A percentile compares a stretch with the other conserved stretches of the same genome.
Evolutionary conservation across 345 rosid species (phyloP).

Genomic region (Boechera stricta): DNA sequence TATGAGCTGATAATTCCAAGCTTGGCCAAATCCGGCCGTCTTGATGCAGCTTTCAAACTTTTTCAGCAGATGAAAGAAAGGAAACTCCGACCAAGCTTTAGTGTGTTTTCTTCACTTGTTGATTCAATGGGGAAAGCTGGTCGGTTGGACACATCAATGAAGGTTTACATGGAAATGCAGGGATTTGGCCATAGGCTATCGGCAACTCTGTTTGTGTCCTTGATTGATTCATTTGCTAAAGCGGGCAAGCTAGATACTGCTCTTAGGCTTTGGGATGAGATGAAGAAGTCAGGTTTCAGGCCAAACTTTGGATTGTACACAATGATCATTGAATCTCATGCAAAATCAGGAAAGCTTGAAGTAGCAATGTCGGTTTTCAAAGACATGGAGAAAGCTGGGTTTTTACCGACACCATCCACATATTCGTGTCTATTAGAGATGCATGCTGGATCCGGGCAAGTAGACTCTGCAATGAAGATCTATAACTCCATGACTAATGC

Average conservation of each 20-base stretch:
- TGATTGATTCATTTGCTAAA: slow-evolving; percentile 86
- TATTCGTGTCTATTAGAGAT: slow-evolving; percentile 92
- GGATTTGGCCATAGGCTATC: slow-evolving; percentile 79
- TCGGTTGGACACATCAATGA: slow-evolving; percentile 89
- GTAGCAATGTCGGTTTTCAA: slow-evolving; percentile 78
- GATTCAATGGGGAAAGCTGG: slow-evolving; percentile 99
- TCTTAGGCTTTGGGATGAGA: slow-evolving; percentile 90
- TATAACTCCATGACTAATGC: slow-evolving; percentile 96
- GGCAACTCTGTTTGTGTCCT: slow-evolving; percentile 80
- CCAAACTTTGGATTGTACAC: slow-evolving; percentile 93
- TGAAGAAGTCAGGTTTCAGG: slow-evolving; percentile 80
- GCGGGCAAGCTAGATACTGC: slow-evolving; percentile 94
- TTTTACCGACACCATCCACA: slow-evolving; percentile 88
- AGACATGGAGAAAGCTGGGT: slow-evolving; percentile 97
- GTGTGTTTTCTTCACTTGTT: slow-evolving; percentile 77
- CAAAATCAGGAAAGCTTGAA: slow-evolving; percentile 97
- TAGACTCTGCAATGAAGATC: slow-evolving; percentile 91
- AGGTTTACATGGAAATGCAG: slow-evolving; percentile 85
- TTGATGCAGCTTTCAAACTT: slow-evolving; percentile 89
- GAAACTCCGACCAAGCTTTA: slow-evolving; percentile 65
- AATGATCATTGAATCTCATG: slow-evolving; percentile 86
- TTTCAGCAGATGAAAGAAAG: slow-evolving; percentile 92
- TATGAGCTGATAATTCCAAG: slow-evolving; percentile 91
- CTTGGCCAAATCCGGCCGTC: slow-evolving; percentile 95
- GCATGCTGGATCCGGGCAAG: slow-evolving; percentile 92